These are phyloP conservation scores for Nitzschia palea DNA, from an alignment of 108 stramenopile species.

Conservation along the genomic window DNA sequence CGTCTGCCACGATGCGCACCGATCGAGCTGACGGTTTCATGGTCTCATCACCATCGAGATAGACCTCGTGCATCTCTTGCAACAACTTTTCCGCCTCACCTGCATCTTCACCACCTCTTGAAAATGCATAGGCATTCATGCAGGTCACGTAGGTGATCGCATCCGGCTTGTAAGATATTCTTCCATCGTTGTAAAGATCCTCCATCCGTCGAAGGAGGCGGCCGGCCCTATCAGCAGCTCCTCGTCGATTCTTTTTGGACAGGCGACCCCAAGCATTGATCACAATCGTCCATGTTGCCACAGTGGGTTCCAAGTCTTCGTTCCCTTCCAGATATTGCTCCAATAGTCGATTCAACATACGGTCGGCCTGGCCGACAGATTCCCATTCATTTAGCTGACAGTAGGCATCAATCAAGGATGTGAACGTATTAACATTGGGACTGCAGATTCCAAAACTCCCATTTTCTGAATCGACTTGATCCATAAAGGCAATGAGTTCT, in stretches of 20 bases:
- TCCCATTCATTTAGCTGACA: conserved; percentile 48
- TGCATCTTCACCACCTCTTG: conserved; percentile 37
- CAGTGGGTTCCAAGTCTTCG: conserved; percentile 40
- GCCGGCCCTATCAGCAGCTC: conserved; percentile 61
- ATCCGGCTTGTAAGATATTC: conserved; percentile 39
- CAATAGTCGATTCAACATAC: conserved; percentile 41
- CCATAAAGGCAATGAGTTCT: conserved; percentile 54
- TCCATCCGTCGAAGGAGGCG: conserved; percentile 59
- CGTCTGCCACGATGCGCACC: conserved; percentile 43
- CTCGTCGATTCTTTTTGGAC: conserved; percentile 35
- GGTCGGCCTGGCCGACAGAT: conserved; percentile 28
- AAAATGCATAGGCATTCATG: conserved; percentile 61
- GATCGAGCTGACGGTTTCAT: conserved; percentile 38
- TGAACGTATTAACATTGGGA: conserved; percentile 48
- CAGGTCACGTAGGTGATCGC: conserved; percentile 44
- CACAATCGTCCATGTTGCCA: conserved; percentile 56
- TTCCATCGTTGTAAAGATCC: conserved; percentile 42
- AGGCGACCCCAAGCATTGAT: conserved; percentile 45
- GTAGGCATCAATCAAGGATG: conserved; percentile 51
- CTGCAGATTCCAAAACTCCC: conserved; percentile 15
- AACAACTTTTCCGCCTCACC: conserved; percentile 59
- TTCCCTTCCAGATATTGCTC: conserved; percentile 35
- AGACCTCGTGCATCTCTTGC: conserved; percentile 54
- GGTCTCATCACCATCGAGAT: conserved; percentile 46
- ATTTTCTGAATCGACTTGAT: conserved; percentile 34